Evolutionary conservation across 495 filamentous ascomycete genomes (phyloP).

Genomic region (Talaromyces adpressus): DNA sequence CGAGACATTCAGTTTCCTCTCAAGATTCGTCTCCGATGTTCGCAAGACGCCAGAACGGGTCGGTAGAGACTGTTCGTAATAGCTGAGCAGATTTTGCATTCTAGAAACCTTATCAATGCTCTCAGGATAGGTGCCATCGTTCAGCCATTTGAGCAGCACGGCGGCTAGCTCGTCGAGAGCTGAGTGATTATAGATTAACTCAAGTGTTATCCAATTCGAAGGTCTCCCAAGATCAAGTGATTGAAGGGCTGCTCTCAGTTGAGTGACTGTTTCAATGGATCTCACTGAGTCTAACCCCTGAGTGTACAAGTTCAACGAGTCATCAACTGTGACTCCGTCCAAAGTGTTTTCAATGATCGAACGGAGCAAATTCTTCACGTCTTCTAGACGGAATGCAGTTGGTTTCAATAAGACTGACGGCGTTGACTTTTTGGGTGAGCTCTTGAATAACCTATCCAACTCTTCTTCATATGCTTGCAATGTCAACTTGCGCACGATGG

Average conservation of each 20-base stretch:
- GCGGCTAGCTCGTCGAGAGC: not conserved
- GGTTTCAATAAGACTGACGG: not conserved
- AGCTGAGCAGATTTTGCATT: not conserved
- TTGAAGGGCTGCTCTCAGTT: not conserved
- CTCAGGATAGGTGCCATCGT: not conserved
- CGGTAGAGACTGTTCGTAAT: not conserved
- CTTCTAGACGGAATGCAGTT: not conserved
- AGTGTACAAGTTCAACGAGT: not conserved
- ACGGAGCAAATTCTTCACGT: not conserved
- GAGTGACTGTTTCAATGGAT: not conserved
- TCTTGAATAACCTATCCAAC: not conserved
- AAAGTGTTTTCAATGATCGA: not conserved
- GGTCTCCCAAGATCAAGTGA: not conserved
- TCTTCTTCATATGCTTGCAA: not conserved
- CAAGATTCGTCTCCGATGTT: not conserved
- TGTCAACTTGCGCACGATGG: slow-evolving; percentile 7
- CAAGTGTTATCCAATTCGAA: not conserved
- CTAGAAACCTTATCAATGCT: not conserved
- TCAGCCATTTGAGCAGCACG: not conserved
- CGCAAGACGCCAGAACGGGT: not conserved
- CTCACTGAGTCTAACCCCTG: slow-evolving; percentile 1
- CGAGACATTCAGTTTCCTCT: slow-evolving; percentile 19
- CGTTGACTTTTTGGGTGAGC: not conserved
- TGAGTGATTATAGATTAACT: not conserved
- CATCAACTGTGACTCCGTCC: not conserved